These are phyloP conservation scores for Tolypocladium album DNA, from an alignment of 2,329 filamentous ascomycete species.

Conservation along the genomic window DNA sequence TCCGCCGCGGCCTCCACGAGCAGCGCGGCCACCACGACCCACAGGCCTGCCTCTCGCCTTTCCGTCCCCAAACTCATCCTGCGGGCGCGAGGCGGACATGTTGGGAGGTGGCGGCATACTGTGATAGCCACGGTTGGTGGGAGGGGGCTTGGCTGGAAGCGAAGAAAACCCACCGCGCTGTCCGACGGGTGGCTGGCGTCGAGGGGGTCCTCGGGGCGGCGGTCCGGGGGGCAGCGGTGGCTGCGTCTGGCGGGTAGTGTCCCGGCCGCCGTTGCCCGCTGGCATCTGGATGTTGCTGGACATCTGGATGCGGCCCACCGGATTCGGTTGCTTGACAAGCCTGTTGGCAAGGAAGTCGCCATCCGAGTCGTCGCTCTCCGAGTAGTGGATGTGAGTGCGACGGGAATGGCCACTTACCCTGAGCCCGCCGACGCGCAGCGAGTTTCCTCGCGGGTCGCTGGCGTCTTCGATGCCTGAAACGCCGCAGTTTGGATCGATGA, in stretches of 20 bases:
- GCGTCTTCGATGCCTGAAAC: slow-evolving; percentile 26
- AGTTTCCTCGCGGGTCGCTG: slow-evolving; percentile 10
- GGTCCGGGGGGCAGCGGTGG: slow-evolving; percentile 29
- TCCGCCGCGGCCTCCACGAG: slow-evolving; percentile 10
- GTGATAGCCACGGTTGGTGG: slow-evolving; percentile 12
- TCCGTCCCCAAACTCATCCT: slow-evolving; percentile 7
- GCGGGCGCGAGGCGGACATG: neutral
- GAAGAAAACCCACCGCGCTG: slow-evolving; percentile 10
- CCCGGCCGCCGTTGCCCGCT: slow-evolving; percentile 6
- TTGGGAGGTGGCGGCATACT: slow-evolving; percentile 16
- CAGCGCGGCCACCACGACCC: slow-evolving; percentile 11
- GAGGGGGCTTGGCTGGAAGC: slow-evolving; percentile 19
- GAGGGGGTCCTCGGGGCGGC: slow-evolving; percentile 18
- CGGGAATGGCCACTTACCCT: slow-evolving; percentile 23
- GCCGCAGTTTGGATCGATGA: slow-evolving; percentile 34
- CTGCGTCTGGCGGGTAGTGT: slow-evolving; percentile 4
- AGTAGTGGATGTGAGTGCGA: slow-evolving; percentile 29
- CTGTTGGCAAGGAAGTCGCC: slow-evolving; percentile 29
- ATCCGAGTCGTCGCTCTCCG: slow-evolving; percentile 36
- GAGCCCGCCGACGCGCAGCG: slow-evolving; percentile 15
- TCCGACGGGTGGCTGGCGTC: slow-evolving; percentile 1
- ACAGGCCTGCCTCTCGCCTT: slow-evolving; percentile 11
- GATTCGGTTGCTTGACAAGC: slow-evolving; percentile 17
- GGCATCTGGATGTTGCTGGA: slow-evolving; percentile 30
- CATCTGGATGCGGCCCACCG: slow-evolving; percentile 25